Percentiles rank a stretch among this genome's conserved stretches.
phyloP scores from a whole-genome alignment of 768 basidiomycete species.

The Suillus lakei region DNA sequence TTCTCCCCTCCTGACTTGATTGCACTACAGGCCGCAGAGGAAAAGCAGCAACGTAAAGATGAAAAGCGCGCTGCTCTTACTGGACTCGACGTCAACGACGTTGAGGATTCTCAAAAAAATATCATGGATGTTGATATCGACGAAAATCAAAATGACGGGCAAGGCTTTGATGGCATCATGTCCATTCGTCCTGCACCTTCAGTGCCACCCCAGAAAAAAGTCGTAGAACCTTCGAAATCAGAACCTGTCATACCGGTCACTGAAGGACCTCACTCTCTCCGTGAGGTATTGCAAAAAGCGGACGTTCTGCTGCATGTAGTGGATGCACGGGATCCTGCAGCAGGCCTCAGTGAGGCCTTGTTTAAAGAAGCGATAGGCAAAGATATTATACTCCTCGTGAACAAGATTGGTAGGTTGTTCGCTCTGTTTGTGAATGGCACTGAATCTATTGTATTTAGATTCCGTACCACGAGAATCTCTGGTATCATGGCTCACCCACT shows the following conservation, averaged over 20 bases:
- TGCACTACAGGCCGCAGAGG: constrained; percentile 69
- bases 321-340: constrained; percentile 82
- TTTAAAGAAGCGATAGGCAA: constrained; percentile 45
- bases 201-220: constrained; percentile 7
- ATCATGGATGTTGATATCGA: constrained; percentile 36
- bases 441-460: constrained; percentile 49
- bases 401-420: constrained; percentile 77
- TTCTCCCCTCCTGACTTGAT: background rate
- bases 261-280: constrained; percentile 33
- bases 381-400: constrained; percentile 70
- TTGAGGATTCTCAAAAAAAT: constrained; percentile 26
- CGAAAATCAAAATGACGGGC: constrained; percentile 33
- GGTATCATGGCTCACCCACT: constrained; percentile 64
- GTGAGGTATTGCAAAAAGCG: constrained; percentile 66
- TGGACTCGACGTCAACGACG: constrained; percentile 35
- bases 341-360: constrained; percentile 73
- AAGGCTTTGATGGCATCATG: constrained; percentile 45
- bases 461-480: constrained; percentile 79
- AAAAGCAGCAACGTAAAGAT: constrained; percentile 69
- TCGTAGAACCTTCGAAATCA: background rate
- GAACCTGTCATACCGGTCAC: constrained; percentile 26
- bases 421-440: background rate
- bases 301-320: constrained; percentile 83
- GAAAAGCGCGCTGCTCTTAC: constrained; percentile 55
- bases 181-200: constrained; percentile 20